phyloP scores from a whole-genome alignment of 2,329 filamentous ascomycete species.

The Talaromyces marneffei region DNA sequence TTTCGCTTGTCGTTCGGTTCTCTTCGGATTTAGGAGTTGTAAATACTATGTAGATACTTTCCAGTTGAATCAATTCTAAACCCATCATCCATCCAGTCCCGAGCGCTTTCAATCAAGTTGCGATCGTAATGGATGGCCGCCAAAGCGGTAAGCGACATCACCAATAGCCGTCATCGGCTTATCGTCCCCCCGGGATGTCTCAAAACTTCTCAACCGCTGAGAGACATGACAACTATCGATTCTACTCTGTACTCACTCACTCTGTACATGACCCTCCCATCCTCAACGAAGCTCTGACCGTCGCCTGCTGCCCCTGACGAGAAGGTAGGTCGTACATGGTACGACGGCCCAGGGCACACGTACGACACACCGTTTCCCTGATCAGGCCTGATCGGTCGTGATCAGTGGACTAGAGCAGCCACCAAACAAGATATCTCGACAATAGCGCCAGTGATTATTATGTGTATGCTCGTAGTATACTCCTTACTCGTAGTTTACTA shows the following conservation, averaged over 20 bases:
- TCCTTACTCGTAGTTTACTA: no score
- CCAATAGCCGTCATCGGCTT: background rate
- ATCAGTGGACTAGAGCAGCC: background rate
- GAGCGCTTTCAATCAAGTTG: background rate
- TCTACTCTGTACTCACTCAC: no score
- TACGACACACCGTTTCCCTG: background rate
- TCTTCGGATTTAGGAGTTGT: no score
- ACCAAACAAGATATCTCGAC: slow-evolving; percentile 6
- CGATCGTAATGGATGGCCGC: no score
- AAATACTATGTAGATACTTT: no score
- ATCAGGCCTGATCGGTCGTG: no score
- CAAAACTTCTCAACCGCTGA: background rate
- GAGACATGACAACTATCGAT: background rate
- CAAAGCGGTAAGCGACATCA: background rate
- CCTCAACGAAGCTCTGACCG: background rate
- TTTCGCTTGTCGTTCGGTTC: background rate
- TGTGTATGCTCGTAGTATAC: no score
- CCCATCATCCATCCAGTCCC: background rate
- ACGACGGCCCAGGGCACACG: background rate
- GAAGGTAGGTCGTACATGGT: background rate
- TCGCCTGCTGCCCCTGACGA: background rate
- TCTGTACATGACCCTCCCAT: background rate
- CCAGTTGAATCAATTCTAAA: background rate
- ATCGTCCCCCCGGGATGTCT: background rate
- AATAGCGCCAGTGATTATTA: background rate